Evolutionary conservation across 371 early-diverging fungal species (phyloP), one percentile per base, ranked within the genome.

Genomic region (Zopfochytrium polystomum): DNA sequence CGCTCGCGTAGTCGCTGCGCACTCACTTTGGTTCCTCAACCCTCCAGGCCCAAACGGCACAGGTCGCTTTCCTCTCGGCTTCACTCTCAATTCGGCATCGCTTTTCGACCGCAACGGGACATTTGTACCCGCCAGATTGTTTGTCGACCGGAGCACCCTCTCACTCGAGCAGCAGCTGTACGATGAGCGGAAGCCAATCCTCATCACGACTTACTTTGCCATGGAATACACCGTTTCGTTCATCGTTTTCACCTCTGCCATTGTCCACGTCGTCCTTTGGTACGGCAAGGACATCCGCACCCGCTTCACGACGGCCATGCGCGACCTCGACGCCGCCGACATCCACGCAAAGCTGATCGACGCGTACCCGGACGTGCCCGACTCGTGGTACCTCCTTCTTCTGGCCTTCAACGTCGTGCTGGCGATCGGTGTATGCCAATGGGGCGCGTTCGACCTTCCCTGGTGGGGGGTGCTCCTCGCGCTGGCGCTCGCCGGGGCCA

Each of bases 321-420:
- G n/a, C n/a, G n/a, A n/a, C n/a, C n/a, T n/a, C n/a, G n/a, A n/a
- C n/a, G n/a, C n/a, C n/a, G 3, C 35, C 31, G 72, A 72, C 48
- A 50, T 72, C 11, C 72, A 72, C 49, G 65, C 65, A 20, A 43
- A 62, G 47, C 25, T 72, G 42, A 72, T 71, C 58, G 54, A 55
- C 38, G 65, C 48, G 2, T 73, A 73, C 58, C 60, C 58, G 23
- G 73, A 73, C 3, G 61, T 73, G 7, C 70, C 70, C 22, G 58
- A 70, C 31, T 62, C 45, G 44, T 55, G 62, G 53, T 73, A 67
- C 55, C 7, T 42, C 7, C 50, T 43, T 13, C 52, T 53, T 44
- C 27, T 73, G 26, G 58, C 30, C 25, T 1, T 63, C 7, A 54
- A 42, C 1, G 7, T 58, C 1, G 35, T 57, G 13, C 18, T 60